Evolutionary conservation across 2,329 filamentous ascomycete species (phyloP), one percentile per base, ranked within the genome.

Genomic region (Lasiodiplodia theobromae): DNA sequence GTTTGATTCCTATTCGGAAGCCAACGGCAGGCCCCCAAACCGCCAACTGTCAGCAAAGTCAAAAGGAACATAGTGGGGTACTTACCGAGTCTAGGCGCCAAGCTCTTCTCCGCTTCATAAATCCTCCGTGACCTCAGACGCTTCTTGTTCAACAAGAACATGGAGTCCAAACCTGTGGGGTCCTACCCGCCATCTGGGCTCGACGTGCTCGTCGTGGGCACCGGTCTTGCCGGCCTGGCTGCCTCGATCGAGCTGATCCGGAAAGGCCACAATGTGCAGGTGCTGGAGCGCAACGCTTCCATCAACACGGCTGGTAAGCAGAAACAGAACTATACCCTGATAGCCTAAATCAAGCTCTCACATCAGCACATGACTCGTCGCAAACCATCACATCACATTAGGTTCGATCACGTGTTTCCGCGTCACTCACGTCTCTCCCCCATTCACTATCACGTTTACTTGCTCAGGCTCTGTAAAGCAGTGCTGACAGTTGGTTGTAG

Each of bases 251-350:
- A 81, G 70, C 79, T 77, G 66, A 74, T 75, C 49, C 77, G 79
- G 71, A 81, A 81, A 74, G 79, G 79, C 40, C 78, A 81, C 69
- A 79, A 75, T 71, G 78, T 80, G 34, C 74, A 74, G 53, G 77
- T 81, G n/a, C 68, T 81, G 44, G 79, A 80, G 79, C 79, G 82
- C 25, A 83, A 84, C 68, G 73, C 78, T 16, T 77, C 80, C 56
- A 85, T 86, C 75, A 86, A 86, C 75, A 86, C 84, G 14, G 81
- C 82, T 67, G 85, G 85, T 85, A 74, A 71, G 79, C 40, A 62
- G 2, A 44, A 14, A 44, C 16, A 7, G 4, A 6, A 44, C 21
- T 47, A 11, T 2, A 47, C n/a, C 10, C 7, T 10, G n/a, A 47
- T 47, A 11, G 44, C 10, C n/a, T 21, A 11, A 47, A 47, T 18